Conservation (phyloP, 306 rosid genomes). For the Glycine latifolia region DNA sequence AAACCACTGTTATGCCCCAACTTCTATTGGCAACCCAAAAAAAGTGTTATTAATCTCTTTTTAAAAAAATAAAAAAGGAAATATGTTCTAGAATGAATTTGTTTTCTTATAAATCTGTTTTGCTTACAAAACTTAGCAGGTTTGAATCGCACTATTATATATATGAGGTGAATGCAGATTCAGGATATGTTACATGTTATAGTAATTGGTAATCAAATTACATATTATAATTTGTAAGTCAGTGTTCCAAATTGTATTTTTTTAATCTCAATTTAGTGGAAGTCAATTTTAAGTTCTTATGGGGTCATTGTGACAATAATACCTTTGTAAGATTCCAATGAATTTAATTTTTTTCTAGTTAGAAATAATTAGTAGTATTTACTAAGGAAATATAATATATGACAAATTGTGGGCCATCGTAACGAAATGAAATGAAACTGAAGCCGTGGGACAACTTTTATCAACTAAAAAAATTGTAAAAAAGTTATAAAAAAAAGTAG, state of each 20-base stretch:
- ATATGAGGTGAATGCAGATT: neutral
- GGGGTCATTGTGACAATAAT: slow-evolving; percentile 20
- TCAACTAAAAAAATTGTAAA: slow-evolving; percentile 19
- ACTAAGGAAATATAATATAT: neutral
- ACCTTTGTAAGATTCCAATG: slow-evolving; percentile 2
- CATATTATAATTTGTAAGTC: neutral
- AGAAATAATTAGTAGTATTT: neutral
- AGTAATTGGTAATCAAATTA: neutral
- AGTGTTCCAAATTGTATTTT: neutral
- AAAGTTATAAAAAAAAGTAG: neutral
- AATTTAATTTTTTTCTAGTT: neutral
- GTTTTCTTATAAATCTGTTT: too few relatives aligned
- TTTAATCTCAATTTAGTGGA: slow-evolving; percentile 14
- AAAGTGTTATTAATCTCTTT: too few relatives aligned
- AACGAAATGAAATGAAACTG: slow-evolving; percentile 25
- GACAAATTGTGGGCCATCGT: neutral
- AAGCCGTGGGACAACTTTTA: neutral
- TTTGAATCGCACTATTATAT: too few relatives aligned
- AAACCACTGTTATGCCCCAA: too few relatives aligned
- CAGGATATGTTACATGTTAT: neutral
- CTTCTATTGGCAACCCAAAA: too few relatives aligned
- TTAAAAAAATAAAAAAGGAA: too few relatives aligned
- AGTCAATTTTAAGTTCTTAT: slow-evolving; percentile 18
- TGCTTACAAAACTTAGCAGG: too few relatives aligned
- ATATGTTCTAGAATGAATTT: too few relatives aligned